Evolutionary conservation across 768 basidiomycete genomes (phyloP).

Genomic region (Mycena olivaceomarginata): DNA sequence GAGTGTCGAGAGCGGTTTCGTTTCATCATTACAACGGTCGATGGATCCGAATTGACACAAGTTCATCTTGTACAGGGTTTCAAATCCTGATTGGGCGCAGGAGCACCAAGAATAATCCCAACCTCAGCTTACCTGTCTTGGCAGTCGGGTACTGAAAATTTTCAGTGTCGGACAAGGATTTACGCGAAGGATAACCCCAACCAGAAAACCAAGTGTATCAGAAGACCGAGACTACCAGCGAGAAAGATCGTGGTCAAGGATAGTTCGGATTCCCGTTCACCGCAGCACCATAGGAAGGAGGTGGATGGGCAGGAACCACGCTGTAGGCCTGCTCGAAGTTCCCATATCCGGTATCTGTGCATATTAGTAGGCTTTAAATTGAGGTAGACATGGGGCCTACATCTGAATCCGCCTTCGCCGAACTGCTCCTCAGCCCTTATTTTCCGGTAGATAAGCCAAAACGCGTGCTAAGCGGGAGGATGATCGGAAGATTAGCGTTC

Average conservation of each 20-base stretch:
- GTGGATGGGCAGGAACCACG: constrained; percentile 21
- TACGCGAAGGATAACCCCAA: too few relatives aligned
- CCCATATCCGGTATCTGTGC: constrained; percentile 36
- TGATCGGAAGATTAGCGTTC: neutral
- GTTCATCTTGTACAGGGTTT: too few relatives aligned
- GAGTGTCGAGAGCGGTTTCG: too few relatives aligned
- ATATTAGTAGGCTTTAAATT: neutral
- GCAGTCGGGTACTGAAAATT: too few relatives aligned
- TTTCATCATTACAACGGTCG: too few relatives aligned
- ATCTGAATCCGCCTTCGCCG: constrained; percentile 72
- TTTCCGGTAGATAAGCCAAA: constrained; percentile 79
- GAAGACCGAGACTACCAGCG: neutral
- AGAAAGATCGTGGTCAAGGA: neutral
- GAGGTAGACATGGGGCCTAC: constrained; percentile 55
- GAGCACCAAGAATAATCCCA: too few relatives aligned
- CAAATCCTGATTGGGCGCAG: too few relatives aligned
- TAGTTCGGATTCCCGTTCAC: constrained; percentile 16
- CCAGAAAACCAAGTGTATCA: too few relatives aligned
- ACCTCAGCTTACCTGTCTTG: too few relatives aligned
- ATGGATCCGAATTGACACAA: too few relatives aligned
- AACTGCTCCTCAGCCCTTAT: constrained; percentile 76
- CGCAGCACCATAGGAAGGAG: constrained; percentile 41
- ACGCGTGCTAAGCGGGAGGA: constrained; percentile 66
- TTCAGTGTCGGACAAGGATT: too few relatives aligned
- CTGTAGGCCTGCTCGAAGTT: constrained; percentile 36